Conservation (phyloP, 345 rosid genomes). For the Hibiscus mutabilis region DNA sequence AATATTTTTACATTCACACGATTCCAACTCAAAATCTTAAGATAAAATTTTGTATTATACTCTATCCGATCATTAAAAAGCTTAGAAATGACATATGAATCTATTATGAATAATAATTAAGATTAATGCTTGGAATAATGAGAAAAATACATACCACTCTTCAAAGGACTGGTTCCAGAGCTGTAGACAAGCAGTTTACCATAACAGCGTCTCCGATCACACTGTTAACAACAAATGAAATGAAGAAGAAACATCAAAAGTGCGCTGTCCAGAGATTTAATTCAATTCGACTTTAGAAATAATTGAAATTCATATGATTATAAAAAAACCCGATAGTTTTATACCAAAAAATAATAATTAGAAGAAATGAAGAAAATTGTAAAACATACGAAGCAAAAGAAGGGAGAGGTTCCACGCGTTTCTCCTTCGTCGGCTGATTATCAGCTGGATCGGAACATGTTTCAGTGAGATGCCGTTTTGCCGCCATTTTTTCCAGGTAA, state of each 20-base stretch:
- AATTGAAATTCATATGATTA: too few species aligned
- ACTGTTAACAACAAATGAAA: conserved; percentile 25
- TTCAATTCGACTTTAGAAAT: too few species aligned
- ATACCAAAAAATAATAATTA: neutral
- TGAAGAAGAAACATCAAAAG: neutral
- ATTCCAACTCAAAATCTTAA: neutral
- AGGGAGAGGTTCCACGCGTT: conserved; percentile 42
- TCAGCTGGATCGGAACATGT: conserved; percentile 25
- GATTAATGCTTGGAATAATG: too few species aligned
- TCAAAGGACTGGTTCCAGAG: conserved; percentile 75
- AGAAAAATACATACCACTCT: conserved; percentile 51
- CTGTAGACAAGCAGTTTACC: conserved; percentile 41
- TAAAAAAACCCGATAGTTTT: too few species aligned
- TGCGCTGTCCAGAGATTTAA: too few species aligned
- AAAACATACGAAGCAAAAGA: conserved; percentile 65
- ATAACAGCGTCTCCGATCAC: conserved; percentile 45
- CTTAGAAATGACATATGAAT: too few species aligned
- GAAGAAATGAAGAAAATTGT: neutral
- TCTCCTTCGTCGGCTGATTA: conserved; percentile 36
- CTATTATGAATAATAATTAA: neutral
- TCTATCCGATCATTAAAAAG: too few species aligned
- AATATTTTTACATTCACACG: too few species aligned
- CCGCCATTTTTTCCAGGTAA: conserved; percentile 35
- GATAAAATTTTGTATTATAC: too few species aligned
- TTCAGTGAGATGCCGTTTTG: conserved; percentile 46